Evolutionary conservation across 177 flowering plant genomes (phyloP), one percentile per base, ranked within the genome.

Genomic region (Vitis hybrid): DNA sequence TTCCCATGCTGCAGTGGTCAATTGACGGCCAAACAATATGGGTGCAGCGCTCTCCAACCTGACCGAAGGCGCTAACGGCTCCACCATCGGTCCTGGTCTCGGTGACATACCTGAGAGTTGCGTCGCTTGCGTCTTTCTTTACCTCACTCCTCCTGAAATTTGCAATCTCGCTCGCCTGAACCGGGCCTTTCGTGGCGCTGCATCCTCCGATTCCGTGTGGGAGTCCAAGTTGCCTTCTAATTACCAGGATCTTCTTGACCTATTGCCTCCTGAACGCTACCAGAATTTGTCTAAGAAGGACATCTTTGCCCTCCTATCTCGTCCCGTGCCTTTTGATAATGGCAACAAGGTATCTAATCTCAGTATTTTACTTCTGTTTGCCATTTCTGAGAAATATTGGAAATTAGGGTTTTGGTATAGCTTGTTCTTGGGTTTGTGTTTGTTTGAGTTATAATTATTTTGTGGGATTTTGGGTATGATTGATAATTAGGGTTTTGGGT

Each of bases 91-190:
- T 13, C 98, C 97, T 50, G 89, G 99, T 9, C 86, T 95, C 2
- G 98, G 99, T 5, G 99, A 95, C 74, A 95, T 95, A 74, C 98
- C 99, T 61, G 98, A 95, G 82, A 92, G 87, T 78, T 95, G 98
- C 83, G 93, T 95, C 14, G 99, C 99, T 1, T 88, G 93, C 74
- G 99, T 95, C 4, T 91, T 95, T 65, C 69, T 82, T 69, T 84
- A 90, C 74, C 81, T 95, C 32, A 89, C 94, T 3, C 98, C 99
- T 48, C 99, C 99, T 18, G 99, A 95, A 88, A 95, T 95, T 58
- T 95, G 99, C 80, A 95, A 93, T 67, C 79, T 95, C 9, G 99
- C 99, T 2, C 83, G 97, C 58, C 87, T 95, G 49, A 95, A 95
- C 69, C 82, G 97, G 5, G 94, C 99, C 4, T 95, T 95, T 68